phyloP scores from a whole-genome alignment of 768 basidiomycete species.

The Russula earlei region DNA sequence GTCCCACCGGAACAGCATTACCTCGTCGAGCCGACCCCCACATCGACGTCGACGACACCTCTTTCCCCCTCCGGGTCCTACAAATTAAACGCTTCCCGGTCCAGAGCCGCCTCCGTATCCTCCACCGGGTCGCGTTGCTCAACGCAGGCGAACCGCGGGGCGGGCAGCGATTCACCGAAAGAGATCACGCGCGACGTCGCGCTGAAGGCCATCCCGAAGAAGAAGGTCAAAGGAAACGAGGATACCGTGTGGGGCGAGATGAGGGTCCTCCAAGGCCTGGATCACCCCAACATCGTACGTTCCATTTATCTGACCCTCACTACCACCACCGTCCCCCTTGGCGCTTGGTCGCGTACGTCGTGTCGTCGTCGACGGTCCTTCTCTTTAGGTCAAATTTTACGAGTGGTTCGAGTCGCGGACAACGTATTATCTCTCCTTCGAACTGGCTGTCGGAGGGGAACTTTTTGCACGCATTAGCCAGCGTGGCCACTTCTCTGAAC shows the following conservation, averaged over 20 bases:
- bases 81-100: neutral
- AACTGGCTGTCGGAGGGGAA: conserved; percentile 90
- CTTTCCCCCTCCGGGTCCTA: neutral
- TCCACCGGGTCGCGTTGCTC: neutral
- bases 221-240: conserved; percentile 90
- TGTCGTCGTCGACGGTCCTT: neutral
- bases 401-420: conserved; percentile 93
- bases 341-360: no score
- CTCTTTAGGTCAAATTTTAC: conserved; percentile 80
- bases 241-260: conserved; percentile 87
- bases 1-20: conserved; percentile 53
- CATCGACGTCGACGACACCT: conserved; percentile 27
- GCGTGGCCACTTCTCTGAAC: conserved; percentile 88
- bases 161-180: no score
- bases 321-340: no score
- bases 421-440: conserved; percentile 94
- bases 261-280: conserved; percentile 79
- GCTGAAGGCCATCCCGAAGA: conserved; percentile 88
- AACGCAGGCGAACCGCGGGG: no score
- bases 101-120: neutral
- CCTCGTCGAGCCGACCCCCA: conserved; percentile 53
- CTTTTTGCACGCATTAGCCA: conserved; percentile 82
- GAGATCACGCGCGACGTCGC: conserved; percentile 64
- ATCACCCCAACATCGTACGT: conserved; percentile 86
- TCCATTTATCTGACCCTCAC: neutral